These are phyloP conservation scores for Plasmodium gaboni DNA, from an alignment of 169 alveolate species.

Conservation along the genomic window DNA sequence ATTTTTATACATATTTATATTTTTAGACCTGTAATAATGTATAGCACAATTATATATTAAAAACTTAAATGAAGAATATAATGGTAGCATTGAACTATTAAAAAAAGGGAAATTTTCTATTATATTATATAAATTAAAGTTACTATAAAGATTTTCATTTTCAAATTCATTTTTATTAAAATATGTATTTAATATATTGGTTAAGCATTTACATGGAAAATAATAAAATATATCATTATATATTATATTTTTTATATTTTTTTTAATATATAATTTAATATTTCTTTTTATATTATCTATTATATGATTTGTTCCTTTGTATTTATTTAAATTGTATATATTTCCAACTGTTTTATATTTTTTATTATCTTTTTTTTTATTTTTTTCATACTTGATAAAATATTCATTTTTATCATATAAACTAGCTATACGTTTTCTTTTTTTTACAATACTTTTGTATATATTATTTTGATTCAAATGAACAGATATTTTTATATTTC, in stretches of 20 bases:
- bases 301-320: neutral
- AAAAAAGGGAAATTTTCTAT: slow-evolving; percentile 55
- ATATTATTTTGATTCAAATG: slow-evolving; percentile 25
- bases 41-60: slow-evolving; percentile 55
- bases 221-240: slow-evolving; percentile 47
- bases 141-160: slow-evolving; percentile 14
- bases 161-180: neutral
- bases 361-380: neutral
- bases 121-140: slow-evolving; percentile 50
- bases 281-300: neutral
- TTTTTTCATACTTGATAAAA: neutral
- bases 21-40: slow-evolving; percentile 46
- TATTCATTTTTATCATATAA: neutral
- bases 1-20: slow-evolving; percentile 47
- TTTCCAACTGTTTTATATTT: too few relatives aligned
- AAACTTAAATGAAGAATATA: slow-evolving; percentile 59
- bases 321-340: neutral
- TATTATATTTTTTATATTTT: slow-evolving; percentile 36
- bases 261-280: slow-evolving; percentile 30
- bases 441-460: neutral
- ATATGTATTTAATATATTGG: slow-evolving; percentile 3
- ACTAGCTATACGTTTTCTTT: neutral
- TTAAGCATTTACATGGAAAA: slow-evolving; percentile 53
- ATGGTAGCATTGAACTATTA: slow-evolving; percentile 54
- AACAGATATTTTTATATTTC: slow-evolving; percentile 35